These are phyloP conservation scores for Salvia sclarea DNA, from an alignment of 305 asterid species.

Conservation along the genomic window DNA sequence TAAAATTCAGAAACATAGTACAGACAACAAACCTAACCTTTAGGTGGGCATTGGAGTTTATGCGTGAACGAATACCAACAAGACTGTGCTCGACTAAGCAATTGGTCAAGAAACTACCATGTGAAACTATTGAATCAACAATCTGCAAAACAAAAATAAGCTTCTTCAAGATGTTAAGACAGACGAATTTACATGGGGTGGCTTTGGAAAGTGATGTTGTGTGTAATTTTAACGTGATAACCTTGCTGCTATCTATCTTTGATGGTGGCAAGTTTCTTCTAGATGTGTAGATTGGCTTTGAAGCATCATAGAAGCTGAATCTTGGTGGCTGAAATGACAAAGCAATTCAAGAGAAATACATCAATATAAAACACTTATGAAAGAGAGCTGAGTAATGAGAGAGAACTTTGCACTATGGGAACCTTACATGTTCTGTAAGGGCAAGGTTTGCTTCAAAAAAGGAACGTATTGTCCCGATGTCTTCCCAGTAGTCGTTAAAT, in stretches of 20 bases:
- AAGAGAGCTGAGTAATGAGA: background rate
- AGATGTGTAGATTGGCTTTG: conserved; percentile 92
- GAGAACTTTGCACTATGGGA: background rate
- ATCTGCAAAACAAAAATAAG: conserved; percentile 52
- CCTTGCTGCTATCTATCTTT: conserved; percentile 87
- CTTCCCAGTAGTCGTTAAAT: conserved; percentile 97
- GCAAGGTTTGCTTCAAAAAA: conserved; percentile 97
- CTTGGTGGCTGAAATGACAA: conserved; percentile 73
- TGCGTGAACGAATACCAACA: conserved; percentile 83
- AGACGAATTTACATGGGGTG: conserved; percentile 1
- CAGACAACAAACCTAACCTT: conserved; percentile 46
- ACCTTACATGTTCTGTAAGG: conserved; percentile 90
- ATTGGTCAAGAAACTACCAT: conserved; percentile 81
- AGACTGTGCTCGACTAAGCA: conserved; percentile 88
- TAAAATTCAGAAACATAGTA: conserved; percentile 11
- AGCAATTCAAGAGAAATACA: conserved; percentile 16
- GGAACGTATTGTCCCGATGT: conserved; percentile 94
- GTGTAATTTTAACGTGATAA: conserved; percentile 16
- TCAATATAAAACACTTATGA: background rate
- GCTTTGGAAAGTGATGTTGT: background rate
- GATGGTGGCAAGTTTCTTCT: conserved; percentile 97
- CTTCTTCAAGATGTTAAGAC: conserved; percentile 24
- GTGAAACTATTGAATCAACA: conserved; percentile 83
- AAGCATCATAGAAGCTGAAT: conserved; percentile 93
- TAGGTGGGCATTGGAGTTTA: conserved; percentile 71